These are phyloP conservation scores for Kwoniella mangroviensis DNA, from an alignment of 768 basidiomycete genomes.

Conservation along the genomic window DNA sequence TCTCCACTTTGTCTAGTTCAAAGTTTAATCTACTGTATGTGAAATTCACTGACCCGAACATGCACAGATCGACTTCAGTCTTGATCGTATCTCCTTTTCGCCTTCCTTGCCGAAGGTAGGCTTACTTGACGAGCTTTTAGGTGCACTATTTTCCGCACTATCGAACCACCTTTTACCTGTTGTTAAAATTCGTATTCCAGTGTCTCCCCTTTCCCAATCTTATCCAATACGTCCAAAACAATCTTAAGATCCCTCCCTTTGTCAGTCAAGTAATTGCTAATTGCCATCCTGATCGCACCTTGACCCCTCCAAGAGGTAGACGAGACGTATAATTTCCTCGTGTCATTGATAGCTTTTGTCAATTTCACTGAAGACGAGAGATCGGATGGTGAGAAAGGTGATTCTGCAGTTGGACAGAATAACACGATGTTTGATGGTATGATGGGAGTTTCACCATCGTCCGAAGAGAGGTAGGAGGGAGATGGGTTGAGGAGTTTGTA, in stretches of 20 bases:
- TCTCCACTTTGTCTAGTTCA: too few relatives aligned
- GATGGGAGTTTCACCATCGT: constrained; percentile 5
- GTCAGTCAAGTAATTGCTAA: constrained; percentile 56
- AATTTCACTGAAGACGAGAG: constrained; percentile 35
- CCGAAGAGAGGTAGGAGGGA: constrained; percentile 1
- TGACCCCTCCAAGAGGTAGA: constrained; percentile 58
- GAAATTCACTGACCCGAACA: too few relatives aligned
- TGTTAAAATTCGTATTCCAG: too few relatives aligned
- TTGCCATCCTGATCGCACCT: constrained; percentile 59
- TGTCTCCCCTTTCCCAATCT: constrained; percentile 21
- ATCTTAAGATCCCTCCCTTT: constrained; percentile 37
- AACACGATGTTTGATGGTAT: constrained; percentile 59
- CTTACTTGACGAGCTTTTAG: too few relatives aligned
- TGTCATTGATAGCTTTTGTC: constrained; percentile 56
- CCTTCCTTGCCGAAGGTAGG: too few relatives aligned
- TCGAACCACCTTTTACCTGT: too few relatives aligned
- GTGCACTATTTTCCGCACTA: too few relatives aligned
- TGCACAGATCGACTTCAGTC: too few relatives aligned
- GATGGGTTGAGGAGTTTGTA: constrained; percentile 51
- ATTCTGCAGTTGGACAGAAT: constrained; percentile 46
- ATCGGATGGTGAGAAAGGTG: constrained; percentile 36
- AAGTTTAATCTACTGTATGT: too few relatives aligned
- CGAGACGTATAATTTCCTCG: constrained; percentile 58
- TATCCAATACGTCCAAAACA: constrained; percentile 42
- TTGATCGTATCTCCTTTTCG: too few relatives aligned